Evolutionary conservation across 2,329 filamentous ascomycete genomes (phyloP).

Genomic region (Fusarium nurragi): DNA sequence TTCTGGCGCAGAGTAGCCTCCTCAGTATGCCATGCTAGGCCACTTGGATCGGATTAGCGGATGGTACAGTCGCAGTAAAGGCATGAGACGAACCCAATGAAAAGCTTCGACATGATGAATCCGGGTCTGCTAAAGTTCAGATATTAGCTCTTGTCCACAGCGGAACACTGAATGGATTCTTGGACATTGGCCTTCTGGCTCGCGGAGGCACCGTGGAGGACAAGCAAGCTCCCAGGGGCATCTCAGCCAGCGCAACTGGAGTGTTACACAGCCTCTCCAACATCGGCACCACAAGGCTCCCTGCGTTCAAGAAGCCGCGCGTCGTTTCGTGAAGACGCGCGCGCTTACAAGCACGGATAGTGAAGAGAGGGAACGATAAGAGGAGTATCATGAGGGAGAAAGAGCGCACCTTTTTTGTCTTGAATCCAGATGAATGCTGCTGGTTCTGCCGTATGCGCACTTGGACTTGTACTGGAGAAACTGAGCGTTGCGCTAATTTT

Average conservation of each 20-base stretch:
- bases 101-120: constrained; percentile 85
- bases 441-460: constrained; percentile 2
- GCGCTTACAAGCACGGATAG: constrained; percentile 22
- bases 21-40: constrained; percentile 98
- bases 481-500: constrained; percentile 36
- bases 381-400: constrained; percentile 5
- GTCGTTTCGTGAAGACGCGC: constrained; percentile 14
- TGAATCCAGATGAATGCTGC: not conserved
- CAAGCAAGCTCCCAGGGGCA: not conserved
- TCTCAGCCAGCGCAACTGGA: not conserved
- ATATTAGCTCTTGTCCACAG: constrained; percentile 19
- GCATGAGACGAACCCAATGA: constrained; percentile 52
- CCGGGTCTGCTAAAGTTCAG: constrained; percentile 22
- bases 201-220: not conserved
- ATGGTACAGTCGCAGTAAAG: not conserved
- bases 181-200: not conserved
- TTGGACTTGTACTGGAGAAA: constrained; percentile 17
- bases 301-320: constrained; percentile 22
- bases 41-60: constrained; percentile 62
- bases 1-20: constrained; percentile 86
- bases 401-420: constrained; percentile 31
- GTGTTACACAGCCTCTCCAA: not conserved
- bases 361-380: not conserved
- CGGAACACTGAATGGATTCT: not conserved
- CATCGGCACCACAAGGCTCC: not conserved